phyloP scores from a whole-genome alignment of 805 yeast genomes.

The Metahyphopichia silvanorum region DNA sequence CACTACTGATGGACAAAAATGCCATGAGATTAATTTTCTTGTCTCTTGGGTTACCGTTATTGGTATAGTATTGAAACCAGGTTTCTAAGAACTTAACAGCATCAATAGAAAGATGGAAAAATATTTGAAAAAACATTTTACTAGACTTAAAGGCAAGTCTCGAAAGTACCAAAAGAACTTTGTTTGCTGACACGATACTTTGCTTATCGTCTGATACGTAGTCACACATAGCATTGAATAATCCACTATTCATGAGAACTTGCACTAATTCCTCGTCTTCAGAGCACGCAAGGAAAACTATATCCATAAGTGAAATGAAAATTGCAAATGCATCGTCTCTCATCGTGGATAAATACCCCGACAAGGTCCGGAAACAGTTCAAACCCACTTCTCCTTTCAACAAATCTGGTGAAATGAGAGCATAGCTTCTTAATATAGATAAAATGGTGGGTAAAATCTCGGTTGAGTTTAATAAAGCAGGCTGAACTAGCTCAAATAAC shows the following conservation, averaged over 20 bases:
- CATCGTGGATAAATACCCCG: slow-evolving; percentile 55
- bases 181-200: slow-evolving; percentile 37
- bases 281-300: slow-evolving; percentile 35
- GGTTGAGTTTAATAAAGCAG: slow-evolving; percentile 66
- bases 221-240: slow-evolving; percentile 39
- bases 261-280: slow-evolving; percentile 22
- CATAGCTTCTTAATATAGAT: slow-evolving; percentile 61
- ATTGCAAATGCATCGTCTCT: slow-evolving; percentile 68
- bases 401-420: slow-evolving; percentile 44
- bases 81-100: slow-evolving; percentile 17
- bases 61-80: slow-evolving; percentile 42
- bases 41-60: slow-evolving; percentile 70
- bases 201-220: slow-evolving; percentile 43
- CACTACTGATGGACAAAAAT: slow-evolving; percentile 47
- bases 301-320: slow-evolving; percentile 53
- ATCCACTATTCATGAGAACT: slow-evolving; percentile 40
- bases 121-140: slow-evolving; percentile 28
- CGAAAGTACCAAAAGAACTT: slow-evolving; percentile 33
- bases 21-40: slow-evolving; percentile 69
- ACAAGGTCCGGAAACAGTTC: slow-evolving; percentile 46
- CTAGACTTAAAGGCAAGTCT: slow-evolving; percentile 34
- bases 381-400: slow-evolving; percentile 34
- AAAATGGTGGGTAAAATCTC: slow-evolving; percentile 67
- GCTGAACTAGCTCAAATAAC: slow-evolving; percentile 49
- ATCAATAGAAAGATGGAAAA: slow-evolving; percentile 27